phyloP scores from a whole-genome alignment of 371 early-diverging fungal species.

The Mortierella sp. region DNA sequence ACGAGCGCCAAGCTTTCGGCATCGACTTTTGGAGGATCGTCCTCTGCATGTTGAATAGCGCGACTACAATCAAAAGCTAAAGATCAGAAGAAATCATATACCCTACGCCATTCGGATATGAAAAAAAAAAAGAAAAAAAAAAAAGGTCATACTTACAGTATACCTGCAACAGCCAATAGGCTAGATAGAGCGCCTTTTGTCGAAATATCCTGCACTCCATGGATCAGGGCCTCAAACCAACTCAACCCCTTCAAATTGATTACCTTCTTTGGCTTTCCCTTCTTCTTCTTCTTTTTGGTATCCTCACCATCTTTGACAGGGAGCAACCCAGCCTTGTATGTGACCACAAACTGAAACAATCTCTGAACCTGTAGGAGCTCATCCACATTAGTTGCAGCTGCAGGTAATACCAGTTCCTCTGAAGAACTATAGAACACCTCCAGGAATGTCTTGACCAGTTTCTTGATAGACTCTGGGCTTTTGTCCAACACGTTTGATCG shows the following conservation, averaged over 20 bases:
- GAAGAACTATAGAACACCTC: slow-evolving; percentile 39
- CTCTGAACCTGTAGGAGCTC: slow-evolving; percentile 51
- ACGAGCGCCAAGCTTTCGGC: slow-evolving; percentile 40
- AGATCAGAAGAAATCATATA: too few relatives aligned
- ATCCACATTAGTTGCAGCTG: slow-evolving; percentile 19
- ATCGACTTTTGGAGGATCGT: slow-evolving; percentile 44
- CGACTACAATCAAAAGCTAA: slow-evolving; percentile 15
- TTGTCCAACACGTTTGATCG: slow-evolving; percentile 24
- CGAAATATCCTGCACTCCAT: slow-evolving; percentile 41
- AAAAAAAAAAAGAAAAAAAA: not conserved
- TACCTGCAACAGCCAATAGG: slow-evolving; percentile 42
- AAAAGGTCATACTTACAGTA: slow-evolving; percentile 36
- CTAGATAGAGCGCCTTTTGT: slow-evolving; percentile 19
- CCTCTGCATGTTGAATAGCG: slow-evolving; percentile 50
- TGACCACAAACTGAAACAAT: slow-evolving; percentile 52
- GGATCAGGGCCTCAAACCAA: slow-evolving; percentile 46
- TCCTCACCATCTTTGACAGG: slow-evolving; percentile 33
- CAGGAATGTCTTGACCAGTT: slow-evolving; percentile 27
- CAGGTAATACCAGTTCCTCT: not conserved
- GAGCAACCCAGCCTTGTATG: slow-evolving; percentile 38
- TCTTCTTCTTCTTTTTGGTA: slow-evolving; percentile 32
- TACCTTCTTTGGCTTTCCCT: slow-evolving; percentile 33
- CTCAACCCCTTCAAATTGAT: slow-evolving; percentile 19
- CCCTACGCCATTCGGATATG: not conserved
- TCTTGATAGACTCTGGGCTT: slow-evolving; percentile 25